Evolutionary conservation across 2,329 filamentous ascomycete genomes (phyloP), one percentile per base, ranked within the genome.

Genomic region (Ophiocordyceps unilateralis): DNA sequence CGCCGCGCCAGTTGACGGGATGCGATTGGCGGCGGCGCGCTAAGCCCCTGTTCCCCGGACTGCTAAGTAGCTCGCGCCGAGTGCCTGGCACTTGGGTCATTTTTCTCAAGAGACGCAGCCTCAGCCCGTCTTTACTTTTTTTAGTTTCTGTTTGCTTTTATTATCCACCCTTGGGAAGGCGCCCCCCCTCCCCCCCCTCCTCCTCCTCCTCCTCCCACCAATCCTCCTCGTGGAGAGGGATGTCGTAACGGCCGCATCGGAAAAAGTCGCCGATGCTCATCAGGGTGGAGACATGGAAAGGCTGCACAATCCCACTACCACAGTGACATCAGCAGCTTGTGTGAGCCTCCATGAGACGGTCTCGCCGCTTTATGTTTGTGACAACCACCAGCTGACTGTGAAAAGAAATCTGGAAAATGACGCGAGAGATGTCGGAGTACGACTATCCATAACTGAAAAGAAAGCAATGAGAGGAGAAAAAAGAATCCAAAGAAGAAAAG

Each of bases 71-170:
- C 40, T 26, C 20, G 39, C 32, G 41, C 44, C 26, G 26, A 40
- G 37, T 23, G 37, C 38, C 39, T 47, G 47, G 47, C 37, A 45
- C 42, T 43, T 41, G 44, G 41, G 26, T 19, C 24, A 17, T 3
- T 11, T 26, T 26, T 26, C 11, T 11, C 23, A n/a, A n/a, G n/a
- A n/a, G n/a, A n/a, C n/a, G 6, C 23, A 15, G 28, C 14, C 9
- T 5, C 9, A 17, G 15, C 12, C n/a, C 30, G 14, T 34, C 12
- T 34, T 34, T 34, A 6, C 30, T 34, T 34, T 34, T 34, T 34
- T 15, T 5, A n/a, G 7, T 3, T 34, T 15, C 30, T 15, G 14
- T 34, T 34, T n/a, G 6, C 11, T 26, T 26, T 26, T 26, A 5
- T 11, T 26, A 6, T 26, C 11, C 23, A 26, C 11, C n/a, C n/a